These are phyloP conservation scores for Fusarium acutatum DNA, from an alignment of 2,329 filamentous ascomycete genomes.

Conservation along the genomic window DNA sequence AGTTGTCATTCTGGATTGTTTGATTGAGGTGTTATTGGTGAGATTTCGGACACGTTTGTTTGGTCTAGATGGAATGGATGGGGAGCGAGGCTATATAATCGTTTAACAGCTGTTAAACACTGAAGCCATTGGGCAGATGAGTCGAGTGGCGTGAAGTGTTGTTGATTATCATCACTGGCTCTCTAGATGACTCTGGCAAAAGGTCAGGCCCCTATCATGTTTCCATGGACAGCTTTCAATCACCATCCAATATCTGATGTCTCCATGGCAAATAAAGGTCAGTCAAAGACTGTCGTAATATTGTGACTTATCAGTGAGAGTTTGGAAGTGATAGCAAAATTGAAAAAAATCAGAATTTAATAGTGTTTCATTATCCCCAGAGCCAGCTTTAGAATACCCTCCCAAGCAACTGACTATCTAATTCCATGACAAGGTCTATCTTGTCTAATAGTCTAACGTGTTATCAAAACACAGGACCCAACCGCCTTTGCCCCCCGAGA, in stretches of 20 bases:
- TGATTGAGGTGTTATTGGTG: not conserved
- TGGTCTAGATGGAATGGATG: accelerated
- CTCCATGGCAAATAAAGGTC: no score
- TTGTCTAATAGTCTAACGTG: not conserved
- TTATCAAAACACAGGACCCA: not conserved
- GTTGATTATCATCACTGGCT: accelerated
- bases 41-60: not conserved
- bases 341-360: accelerated
- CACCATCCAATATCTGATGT: accelerated
- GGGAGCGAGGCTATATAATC: not conserved
- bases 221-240: accelerated
- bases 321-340: accelerated
- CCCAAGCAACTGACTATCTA: not conserved
- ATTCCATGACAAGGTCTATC: no score
- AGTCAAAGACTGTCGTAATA: accelerated
- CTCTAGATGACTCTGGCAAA: no score
- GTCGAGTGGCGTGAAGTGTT: accelerated
- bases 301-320: no score
- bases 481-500: accelerated
- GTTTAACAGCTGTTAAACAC: no score
- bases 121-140: no score
- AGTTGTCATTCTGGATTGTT: accelerated
- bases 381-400: no score
- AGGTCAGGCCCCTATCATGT: no score
- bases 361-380: accelerated